Base-by-base conservation (phyloP, 176 grass and related monocot species). In the Neostapfia colusana region DNA sequence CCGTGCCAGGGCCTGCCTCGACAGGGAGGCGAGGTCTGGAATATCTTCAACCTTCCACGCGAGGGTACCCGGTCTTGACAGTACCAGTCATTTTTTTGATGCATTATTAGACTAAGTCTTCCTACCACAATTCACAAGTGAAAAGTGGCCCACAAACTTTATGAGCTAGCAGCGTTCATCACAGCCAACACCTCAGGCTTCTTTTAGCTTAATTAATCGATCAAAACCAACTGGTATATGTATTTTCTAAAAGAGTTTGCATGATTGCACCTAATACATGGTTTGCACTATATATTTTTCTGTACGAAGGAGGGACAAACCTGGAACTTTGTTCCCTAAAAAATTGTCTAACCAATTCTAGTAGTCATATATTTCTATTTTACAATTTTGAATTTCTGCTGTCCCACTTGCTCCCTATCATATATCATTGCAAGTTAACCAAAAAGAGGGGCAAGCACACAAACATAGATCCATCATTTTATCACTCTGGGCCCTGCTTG, bases 161-260 rank as follows among this genome's bases (percentile, higher is more conserved):
- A 61, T 38, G 11, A 67, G 11, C 25, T 45, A 6, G 17, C 27
- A 75, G 15, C 51, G 10, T 41, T 50, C 27, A 42, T 21, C 9
- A 26, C 70, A 81, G 67, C 17, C 48, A 70, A 54, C 7, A 54
- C 65, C 34, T 51, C 18, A 12, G 35, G 18, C 54, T 69, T 49
- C 23, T 54, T 54, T 76, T 58, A 64, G 43, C 7, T 72, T 21
- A 3, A 60, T n/a, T 67, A 35, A 13, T 18, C 39, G 20, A 65
- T 39, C 18, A 37, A 15, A 78, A 44, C 64, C 42, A 70, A 70
- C 35, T 36, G 14, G 18, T 17, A 63, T 31, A 31, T 31, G 31
- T 31, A 3, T 31, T 31, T 31, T 31, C 31, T 31, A 31, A 31
- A 31, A 31, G 31, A 31, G 31, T 31, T 31, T 31, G 31, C 31